Conservation (phyloP, 441 rosid species). For the Raphanus hybrid region DNA sequence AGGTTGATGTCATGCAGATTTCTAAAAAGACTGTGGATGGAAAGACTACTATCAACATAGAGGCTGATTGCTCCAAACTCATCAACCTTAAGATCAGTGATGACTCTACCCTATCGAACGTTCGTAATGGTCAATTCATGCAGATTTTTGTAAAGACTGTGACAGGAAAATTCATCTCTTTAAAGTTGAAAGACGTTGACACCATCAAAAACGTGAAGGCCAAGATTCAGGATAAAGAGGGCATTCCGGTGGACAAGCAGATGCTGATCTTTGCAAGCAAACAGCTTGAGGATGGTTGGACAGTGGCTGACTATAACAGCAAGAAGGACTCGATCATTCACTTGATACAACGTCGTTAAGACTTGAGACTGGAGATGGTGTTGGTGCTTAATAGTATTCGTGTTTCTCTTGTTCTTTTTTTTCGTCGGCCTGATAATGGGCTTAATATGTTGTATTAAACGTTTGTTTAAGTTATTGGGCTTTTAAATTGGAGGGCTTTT, state of each 20-base stretch:
- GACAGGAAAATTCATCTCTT: not conserved
- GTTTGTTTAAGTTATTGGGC: not conserved
- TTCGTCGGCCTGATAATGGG: no score
- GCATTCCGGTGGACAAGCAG: not conserved
- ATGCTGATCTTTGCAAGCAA: not conserved
- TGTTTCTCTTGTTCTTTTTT: no score
- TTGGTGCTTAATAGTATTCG: no score
- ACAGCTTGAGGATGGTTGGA: slow-evolving; percentile 9
- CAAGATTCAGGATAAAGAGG: not conserved
- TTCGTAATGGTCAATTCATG: not conserved
- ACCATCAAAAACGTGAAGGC: not conserved
- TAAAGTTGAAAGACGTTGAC: not conserved
- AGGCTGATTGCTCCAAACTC: slow-evolving; percentile 1
- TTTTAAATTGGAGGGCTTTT: not conserved
- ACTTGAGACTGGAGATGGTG: no score
- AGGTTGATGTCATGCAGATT: not conserved
- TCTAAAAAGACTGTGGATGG: not conserved
- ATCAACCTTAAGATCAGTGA: not conserved
- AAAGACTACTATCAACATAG: not conserved
- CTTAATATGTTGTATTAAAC: not conserved
- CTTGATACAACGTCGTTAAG: no score
- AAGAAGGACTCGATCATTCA: not conserved
- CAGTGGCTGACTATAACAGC: slow-evolving; percentile 1
- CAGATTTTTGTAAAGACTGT: not conserved
- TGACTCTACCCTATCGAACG: not conserved